Percentiles rank a stretch among this genome's conserved stretches.
phyloP scores from a whole-genome alignment of 73 alveolate species.

The Blepharisma japonicum region DNA sequence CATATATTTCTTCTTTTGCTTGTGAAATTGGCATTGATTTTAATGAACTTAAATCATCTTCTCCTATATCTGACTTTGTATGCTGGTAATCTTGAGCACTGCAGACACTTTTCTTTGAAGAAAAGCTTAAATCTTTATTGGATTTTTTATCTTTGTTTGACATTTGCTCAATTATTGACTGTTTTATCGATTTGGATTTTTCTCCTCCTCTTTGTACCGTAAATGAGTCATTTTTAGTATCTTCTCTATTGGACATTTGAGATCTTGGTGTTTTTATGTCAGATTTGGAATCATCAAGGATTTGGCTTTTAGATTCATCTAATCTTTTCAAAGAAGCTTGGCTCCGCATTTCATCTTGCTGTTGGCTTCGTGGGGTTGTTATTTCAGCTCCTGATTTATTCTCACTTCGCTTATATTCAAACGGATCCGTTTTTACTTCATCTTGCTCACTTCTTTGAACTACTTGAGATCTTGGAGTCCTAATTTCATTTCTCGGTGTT shows the following conservation, averaged over 20 bases:
- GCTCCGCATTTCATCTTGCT: too few species aligned
- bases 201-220: not conserved
- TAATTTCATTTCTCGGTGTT: not conserved
- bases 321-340: not conserved
- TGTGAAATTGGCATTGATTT: not conserved
- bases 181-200: not conserved
- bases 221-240: not conserved
- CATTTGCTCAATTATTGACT: not conserved
- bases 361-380: too few species aligned
- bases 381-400: too few species aligned
- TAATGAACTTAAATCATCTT: not conserved
- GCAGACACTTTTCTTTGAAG: not conserved
- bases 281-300: not conserved
- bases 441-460: not conserved
- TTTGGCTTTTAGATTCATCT: not conserved
- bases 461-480: not conserved
- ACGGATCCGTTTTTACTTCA: too few species aligned
- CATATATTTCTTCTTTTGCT: not conserved
- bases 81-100: not conserved
- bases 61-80: not conserved
- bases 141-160: not conserved
- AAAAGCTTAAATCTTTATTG: not conserved
- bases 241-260: not conserved
- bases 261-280: not conserved
- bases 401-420: too few species aligned